Conservation (phyloP, 352 stramenopile genomes). For the Pythium apleroticum region DNA sequence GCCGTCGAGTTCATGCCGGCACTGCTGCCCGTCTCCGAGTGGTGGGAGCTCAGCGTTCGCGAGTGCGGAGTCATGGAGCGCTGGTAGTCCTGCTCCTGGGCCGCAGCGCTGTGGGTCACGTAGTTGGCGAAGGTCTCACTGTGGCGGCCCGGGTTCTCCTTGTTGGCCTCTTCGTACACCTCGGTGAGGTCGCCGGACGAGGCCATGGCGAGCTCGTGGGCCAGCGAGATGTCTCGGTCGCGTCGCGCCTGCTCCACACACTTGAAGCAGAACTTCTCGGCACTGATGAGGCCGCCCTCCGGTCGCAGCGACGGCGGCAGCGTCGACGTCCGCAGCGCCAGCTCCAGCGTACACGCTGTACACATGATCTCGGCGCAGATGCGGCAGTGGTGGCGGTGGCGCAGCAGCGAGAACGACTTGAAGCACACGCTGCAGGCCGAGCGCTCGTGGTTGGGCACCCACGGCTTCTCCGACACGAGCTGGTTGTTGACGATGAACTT, state of each 20-base stretch:
- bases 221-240: constrained; percentile 33
- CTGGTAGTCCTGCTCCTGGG: constrained; percentile 11
- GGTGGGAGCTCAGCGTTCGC: constrained; percentile 11
- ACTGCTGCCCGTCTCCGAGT: constrained; percentile 2
- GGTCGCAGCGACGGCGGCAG: constrained; percentile 55
- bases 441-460: constrained; percentile 67
- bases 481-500: constrained; percentile 61
- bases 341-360: constrained; percentile 59
- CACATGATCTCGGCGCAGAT: constrained; percentile 86
- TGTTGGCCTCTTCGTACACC: constrained; percentile 12
- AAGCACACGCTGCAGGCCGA: constrained; percentile 73
- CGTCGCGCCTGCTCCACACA: constrained; percentile 71
- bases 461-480: constrained; percentile 65
- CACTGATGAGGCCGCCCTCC: constrained; percentile 57
- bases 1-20: constrained; percentile 33
- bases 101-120: background rate
- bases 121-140: constrained; percentile 1
- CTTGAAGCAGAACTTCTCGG: constrained; percentile 84
- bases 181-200: background rate
- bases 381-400: constrained; percentile 77
- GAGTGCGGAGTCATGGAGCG: background rate
- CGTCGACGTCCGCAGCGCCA: constrained; percentile 54
- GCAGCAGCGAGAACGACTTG: constrained; percentile 74
- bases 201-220: constrained; percentile 20
- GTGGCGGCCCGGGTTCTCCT: constrained; percentile 13